These are phyloP conservation scores for Antrodiella citrinella DNA, from an alignment of 768 basidiomycete species.

Conservation along the genomic window DNA sequence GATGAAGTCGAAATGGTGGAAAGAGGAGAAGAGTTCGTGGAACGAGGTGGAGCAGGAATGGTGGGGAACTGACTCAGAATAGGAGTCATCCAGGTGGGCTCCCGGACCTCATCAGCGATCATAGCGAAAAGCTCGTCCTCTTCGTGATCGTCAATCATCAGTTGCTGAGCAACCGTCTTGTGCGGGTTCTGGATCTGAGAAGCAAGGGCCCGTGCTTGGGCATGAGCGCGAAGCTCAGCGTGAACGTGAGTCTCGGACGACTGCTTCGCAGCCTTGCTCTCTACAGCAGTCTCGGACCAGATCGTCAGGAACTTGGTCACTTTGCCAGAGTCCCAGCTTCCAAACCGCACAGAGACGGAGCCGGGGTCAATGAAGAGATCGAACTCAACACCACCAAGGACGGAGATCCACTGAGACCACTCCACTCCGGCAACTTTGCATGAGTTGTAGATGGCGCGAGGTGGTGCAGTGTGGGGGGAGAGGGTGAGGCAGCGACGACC, in stretches of 20 bases:
- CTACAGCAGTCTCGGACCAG: conserved; percentile 51
- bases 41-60: conserved; percentile 22
- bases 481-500: conserved; percentile 70
- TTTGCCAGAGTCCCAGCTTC: conserved; percentile 30
- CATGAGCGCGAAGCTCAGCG: conserved; percentile 15
- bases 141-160: conserved; percentile 61
- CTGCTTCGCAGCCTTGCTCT: conserved; percentile 22
- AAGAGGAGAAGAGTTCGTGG: conserved; percentile 35
- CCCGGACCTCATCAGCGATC: conserved; percentile 63
- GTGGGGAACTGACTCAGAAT: conserved; percentile 51
- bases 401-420: conserved; percentile 75
- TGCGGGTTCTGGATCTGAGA: conserved; percentile 14
- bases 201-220: conserved; percentile 14
- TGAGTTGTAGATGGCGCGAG: conserved; percentile 61
- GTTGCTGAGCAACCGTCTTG: conserved; percentile 69
- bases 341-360: conserved; percentile 60
- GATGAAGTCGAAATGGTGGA: conserved; percentile 45
- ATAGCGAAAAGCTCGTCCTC: conserved; percentile 67
- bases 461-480: conserved; percentile 60
- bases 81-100: conserved; percentile 64
- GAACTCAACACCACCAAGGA: conserved; percentile 62
- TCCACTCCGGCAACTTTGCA: conserved; percentile 63
- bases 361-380: conserved; percentile 81
- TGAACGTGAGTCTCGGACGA: conserved; percentile 3
- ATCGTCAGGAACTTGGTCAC: conserved; percentile 48